These are phyloP conservation scores for Phytophthora pluvialis DNA, from an alignment of 352 stramenopile species.

Conservation along the genomic window DNA sequence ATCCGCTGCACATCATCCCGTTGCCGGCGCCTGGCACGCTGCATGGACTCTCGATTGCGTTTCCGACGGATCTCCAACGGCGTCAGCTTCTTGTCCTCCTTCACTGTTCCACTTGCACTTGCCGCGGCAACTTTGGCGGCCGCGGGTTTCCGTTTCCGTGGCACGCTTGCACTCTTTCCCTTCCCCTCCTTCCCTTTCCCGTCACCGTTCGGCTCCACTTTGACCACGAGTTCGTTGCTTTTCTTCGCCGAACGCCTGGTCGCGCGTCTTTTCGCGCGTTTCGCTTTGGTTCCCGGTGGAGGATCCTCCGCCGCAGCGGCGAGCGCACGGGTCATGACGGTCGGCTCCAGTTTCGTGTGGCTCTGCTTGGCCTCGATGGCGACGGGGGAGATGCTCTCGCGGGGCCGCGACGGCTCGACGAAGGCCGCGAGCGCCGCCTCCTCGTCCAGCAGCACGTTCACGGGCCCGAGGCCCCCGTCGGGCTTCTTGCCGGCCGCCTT, in stretches of 20 bases:
- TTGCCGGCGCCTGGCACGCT: conserved; percentile 50
- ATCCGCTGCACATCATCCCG: conserved; percentile 58
- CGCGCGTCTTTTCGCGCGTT: not conserved
- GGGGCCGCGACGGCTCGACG: conserved; percentile 19
- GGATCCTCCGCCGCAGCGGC: conserved; percentile 32
- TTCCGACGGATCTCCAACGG: conserved; percentile 59
- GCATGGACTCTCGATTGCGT: conserved; percentile 65
- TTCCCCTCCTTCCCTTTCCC: conserved; percentile 5
- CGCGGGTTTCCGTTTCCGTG: conserved; percentile 24
- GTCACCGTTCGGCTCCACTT: conserved; percentile 4
- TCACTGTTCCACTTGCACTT: not conserved
- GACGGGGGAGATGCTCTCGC: conserved; percentile 26
- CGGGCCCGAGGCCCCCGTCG: conserved; percentile 8
- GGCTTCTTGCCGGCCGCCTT: conserved; percentile 4
- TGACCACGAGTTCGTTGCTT: conserved; percentile 13
- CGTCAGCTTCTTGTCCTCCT: conserved; percentile 46
- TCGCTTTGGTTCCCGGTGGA: conserved; percentile 32
- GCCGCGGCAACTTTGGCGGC: not conserved
- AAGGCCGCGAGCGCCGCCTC: conserved; percentile 34
- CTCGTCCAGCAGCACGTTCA: conserved; percentile 33
- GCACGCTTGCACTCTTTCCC: conserved; percentile 11
- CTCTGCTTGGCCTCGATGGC: conserved; percentile 29
- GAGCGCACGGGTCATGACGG: conserved; percentile 9
- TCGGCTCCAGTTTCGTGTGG: conserved; percentile 14
- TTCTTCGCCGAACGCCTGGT: conserved; percentile 7